These are phyloP conservation scores for Ogataea ramenticola DNA, from an alignment of 805 yeast genomes.

Conservation along the genomic window DNA sequence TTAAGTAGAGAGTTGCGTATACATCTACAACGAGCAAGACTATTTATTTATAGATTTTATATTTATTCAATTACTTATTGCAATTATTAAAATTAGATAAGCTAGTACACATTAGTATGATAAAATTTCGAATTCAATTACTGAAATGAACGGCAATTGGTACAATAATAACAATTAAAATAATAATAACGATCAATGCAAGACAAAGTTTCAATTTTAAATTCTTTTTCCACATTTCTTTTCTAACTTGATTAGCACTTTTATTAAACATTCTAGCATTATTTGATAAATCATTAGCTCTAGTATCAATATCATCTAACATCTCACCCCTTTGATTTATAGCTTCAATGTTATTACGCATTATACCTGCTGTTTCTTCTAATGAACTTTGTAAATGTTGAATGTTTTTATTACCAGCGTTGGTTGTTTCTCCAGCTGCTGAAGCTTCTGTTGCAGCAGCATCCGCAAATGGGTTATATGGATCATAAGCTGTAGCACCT, in stretches of 20 bases:
- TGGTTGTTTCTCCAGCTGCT: slow-evolving; percentile 21
- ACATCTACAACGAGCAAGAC: too few species aligned
- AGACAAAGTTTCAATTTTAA: slow-evolving; percentile 94
- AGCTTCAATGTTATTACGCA: slow-evolving; percentile 94
- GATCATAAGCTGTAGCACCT: slow-evolving; percentile 27
- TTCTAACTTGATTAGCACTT: slow-evolving; percentile 95
- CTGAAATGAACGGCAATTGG: slow-evolving; percentile 89
- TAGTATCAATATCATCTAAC: slow-evolving; percentile 83
- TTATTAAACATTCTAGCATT: slow-evolving; percentile 92
- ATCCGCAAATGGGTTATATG: slow-evolving; percentile 26
- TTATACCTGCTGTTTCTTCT: slow-evolving; percentile 88
- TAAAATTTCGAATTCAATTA: slow-evolving; percentile 6
- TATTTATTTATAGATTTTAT: too few species aligned
- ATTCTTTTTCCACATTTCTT: slow-evolving; percentile 99
- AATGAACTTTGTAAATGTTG: slow-evolving; percentile 24
- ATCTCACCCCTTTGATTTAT: slow-evolving; percentile 95
- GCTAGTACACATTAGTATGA: background rate
- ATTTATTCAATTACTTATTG: too few species aligned
- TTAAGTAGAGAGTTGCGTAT: too few species aligned
- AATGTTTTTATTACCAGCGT: slow-evolving; percentile 32
- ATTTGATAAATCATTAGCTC: slow-evolving; percentile 86
- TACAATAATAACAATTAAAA: slow-evolving; percentile 81
- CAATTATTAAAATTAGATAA: too few species aligned
- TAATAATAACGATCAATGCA: slow-evolving; percentile 65
- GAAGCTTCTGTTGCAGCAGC: slow-evolving; percentile 19